Evolutionary conservation across 140 eudicot genomes (phyloP), one percentile per base, ranked within the genome.

Genomic region (Erigeron philadelphicus): DNA sequence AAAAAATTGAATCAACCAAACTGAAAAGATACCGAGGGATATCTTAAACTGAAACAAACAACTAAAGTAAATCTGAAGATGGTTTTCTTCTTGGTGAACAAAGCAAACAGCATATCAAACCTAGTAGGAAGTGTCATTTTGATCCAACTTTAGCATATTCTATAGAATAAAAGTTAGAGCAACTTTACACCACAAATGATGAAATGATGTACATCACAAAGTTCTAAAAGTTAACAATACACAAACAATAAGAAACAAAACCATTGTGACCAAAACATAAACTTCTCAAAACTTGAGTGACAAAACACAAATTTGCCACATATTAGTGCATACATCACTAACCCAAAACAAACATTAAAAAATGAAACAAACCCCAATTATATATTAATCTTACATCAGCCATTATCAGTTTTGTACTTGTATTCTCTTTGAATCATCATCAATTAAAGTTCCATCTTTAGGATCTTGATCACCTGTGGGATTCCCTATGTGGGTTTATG

Each of bases 371-470:
- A 55, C 50, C 1, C 8, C 66, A 70, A 78, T 78, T 72, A 66
- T 78, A 65, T 72, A 66, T 72, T 72, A 18, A 66, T 78, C 78
- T 78, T 78, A 78, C 78, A 78, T 78, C 82, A 78, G 61, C 82
- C 82, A 78, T 72, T 48, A 49, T 13, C 65, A 71, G 23, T 71
- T 64, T n/a, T 72, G 40, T 66, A 72, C 78, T 72, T 78, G 82
- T 72, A 71, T 65, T 72, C 70, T 72, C 73, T 43, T 63, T 72
- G 74, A 72, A 78, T 66, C 74, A 72, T 31, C 38, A 31, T 31
- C 38, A 2, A 31, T 78, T 75, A 56, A 60, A 72, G 53, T 59
- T 52, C 83, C 83, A 78, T 73, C 76, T 35, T 55, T 25, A 71
- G 69, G 69, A 71, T 71, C 77, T 78, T 72, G 78, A 72, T 78